Evolutionary conservation across 1,284 basidiomycete genomes (phyloP), one percentile per base, ranked within the genome.

Genomic region (Cryptococcus sp.): DNA sequence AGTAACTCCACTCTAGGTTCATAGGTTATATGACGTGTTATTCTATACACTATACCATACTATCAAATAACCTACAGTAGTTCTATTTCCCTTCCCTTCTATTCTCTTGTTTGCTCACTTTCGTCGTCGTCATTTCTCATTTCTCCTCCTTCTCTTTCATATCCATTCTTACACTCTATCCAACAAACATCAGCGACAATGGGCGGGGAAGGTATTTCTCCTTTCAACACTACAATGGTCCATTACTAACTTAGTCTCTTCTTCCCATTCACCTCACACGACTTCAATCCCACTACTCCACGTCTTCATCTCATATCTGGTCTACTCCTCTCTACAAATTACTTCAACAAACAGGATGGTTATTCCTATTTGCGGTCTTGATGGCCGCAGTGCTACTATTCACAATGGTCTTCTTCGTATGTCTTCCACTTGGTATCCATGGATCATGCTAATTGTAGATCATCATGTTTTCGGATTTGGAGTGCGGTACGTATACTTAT

Each of bases 391-490:
- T 86, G 32, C 80, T 97, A 57, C 80, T 97, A 56, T 97, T 97
- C 78, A 94, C 91, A 63, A 92, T 92, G 86, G 93, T 97, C 72
- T 97, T 96, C 81, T 97, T 94, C 78, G 91, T 96, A 67, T 74
- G 92, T 86, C 32, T 9, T 9, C 32, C 2, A 43, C 39, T 43
- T 45, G 28, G 49, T 48, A 16, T 46, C 45, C 45, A 31, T 14
- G 21, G 34, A n/a, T 48, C 34, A 28, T 46, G 37, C 28, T 45
- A 25, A 24, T 24, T 22, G 28, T n/a, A 98, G 94, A 96, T 98
- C 72, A 98, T 98, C 81, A 98, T 98, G 93, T 98, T 98, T 82
- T 93, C 90, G 45, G 92, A 96, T 79, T 80, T 96, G 70, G 91
- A 94, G 79, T 93, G 89, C 78, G 90, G 71, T 73, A 55, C 28